A percentile compares a stretch with the other conserved stretches of the same genome.
phyloP scores from a whole-genome alignment of 805 yeast species.

The Teunomyces gatunensis region DNA sequence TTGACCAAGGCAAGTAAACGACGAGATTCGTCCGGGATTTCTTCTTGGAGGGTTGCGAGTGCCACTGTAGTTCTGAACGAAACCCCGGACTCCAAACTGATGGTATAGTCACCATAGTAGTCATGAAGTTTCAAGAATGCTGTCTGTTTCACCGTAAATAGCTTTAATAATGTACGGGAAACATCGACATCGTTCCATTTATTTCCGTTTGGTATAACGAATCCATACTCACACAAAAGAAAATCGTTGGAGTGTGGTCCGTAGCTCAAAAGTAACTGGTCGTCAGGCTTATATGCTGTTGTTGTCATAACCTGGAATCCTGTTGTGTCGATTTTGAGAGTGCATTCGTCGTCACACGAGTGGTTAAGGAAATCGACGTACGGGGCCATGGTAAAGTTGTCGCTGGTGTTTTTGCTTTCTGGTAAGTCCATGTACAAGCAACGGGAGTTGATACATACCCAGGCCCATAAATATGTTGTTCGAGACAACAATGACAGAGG shows the following conservation, averaged over 20 bases:
- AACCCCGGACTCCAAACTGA: constrained; percentile 45
- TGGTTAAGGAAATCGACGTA: constrained; percentile 88
- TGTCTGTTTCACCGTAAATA: constrained; percentile 36
- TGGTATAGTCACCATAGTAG: constrained; percentile 75
- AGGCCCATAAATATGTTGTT: constrained; percentile 56
- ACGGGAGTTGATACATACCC: constrained; percentile 89
- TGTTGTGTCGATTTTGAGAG: constrained; percentile 39
- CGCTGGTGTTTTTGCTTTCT: constrained; percentile 46
- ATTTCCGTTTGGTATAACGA: constrained; percentile 51
- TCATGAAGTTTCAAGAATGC: constrained; percentile 49
- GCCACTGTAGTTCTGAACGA: constrained; percentile 80
- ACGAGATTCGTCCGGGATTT: constrained; percentile 25
- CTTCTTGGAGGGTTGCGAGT: constrained; percentile 53
- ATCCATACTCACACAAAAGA: constrained; percentile 84
- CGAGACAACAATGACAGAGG: not conserved
- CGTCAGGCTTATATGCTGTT: constrained; percentile 29
- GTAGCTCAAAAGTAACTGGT: constrained; percentile 71
- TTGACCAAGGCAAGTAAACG: constrained; percentile 37
- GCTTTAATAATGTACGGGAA: constrained; percentile 37
- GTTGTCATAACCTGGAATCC: constrained; percentile 53
- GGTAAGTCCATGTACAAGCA: constrained; percentile 78
- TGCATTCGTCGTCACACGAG: constrained; percentile 50
- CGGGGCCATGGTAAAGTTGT: constrained; percentile 89
- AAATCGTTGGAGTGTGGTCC: constrained; percentile 90
- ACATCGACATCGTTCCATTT: constrained; percentile 73